A percentile compares a stretch with the other conserved stretches of the same genome.
phyloP scores from a whole-genome alignment of 768 basidiomycete species.

The Collybia nuda region DNA sequence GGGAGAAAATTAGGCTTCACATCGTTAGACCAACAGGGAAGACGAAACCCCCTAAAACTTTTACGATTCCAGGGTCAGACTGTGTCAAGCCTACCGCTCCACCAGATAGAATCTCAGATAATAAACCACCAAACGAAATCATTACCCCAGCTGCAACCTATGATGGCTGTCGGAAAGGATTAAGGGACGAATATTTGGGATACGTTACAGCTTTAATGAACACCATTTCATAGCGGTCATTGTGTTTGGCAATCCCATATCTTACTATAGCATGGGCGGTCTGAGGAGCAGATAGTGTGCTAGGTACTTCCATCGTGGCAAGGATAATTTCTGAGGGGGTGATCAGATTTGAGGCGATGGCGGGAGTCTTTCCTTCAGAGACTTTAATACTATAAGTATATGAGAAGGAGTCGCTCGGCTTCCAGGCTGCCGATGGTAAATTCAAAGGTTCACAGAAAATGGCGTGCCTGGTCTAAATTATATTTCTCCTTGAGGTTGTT shows the following conservation, averaged over 20 bases:
- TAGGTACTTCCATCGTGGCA: too few relatives aligned
- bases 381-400: too few relatives aligned
- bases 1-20: constrained; percentile 30
- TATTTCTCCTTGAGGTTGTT: too few relatives aligned
- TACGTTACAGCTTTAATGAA: constrained; percentile 69
- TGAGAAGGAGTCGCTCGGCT: too few relatives aligned
- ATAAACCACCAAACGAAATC: constrained; percentile 70
- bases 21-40: constrained; percentile 80
- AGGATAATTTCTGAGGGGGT: too few relatives aligned
- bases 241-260: constrained; percentile 58
- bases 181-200: background rate
- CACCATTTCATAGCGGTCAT: constrained; percentile 54
- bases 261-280: too few relatives aligned
- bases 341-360: too few relatives aligned
- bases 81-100: constrained; percentile 52
- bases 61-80: constrained; percentile 67
- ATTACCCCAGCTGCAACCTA: constrained; percentile 71
- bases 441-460: too few relatives aligned
- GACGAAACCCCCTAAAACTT: constrained; percentile 65
- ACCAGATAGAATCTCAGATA: constrained; percentile 60
- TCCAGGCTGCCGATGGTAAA: too few relatives aligned
- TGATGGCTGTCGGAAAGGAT: background rate
- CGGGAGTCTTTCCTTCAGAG: too few relatives aligned
- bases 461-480: too few relatives aligned
- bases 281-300: too few relatives aligned